Conservation (phyloP, 2,329 filamentous ascomycete species). For the Arthrobotrys sinensis region DNA sequence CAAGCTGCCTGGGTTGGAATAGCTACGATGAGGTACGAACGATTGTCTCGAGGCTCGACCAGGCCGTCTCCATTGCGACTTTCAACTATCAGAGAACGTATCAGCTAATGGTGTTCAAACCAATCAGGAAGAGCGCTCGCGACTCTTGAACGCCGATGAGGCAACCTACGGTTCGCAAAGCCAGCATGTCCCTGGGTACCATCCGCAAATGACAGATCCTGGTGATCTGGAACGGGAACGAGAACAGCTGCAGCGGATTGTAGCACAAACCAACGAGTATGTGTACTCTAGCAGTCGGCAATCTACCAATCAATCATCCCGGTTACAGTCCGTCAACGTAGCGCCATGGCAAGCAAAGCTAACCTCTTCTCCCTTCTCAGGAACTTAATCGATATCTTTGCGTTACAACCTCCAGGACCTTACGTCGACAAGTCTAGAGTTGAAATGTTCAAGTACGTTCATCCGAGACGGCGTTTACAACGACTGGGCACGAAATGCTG, state of each 20-base stretch:
- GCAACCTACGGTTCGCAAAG: slow-evolving; percentile 58
- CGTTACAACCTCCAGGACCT: slow-evolving; percentile 43
- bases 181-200: slow-evolving; percentile 59
- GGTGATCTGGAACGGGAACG: slow-evolving; percentile 60
- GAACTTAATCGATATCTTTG: slow-evolving; percentile 61
- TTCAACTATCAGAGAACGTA: slow-evolving; percentile 8
- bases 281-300: slow-evolving; percentile 38
- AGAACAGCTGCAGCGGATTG: slow-evolving; percentile 59
- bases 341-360: slow-evolving; percentile 14
- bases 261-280: slow-evolving; percentile 61
- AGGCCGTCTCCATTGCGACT: slow-evolving; percentile 9
- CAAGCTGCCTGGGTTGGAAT: slow-evolving; percentile 60
- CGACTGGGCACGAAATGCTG: slow-evolving; percentile 2
- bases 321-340: slow-evolving; percentile 13
- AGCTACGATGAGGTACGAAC: slow-evolving; percentile 59
- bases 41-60: slow-evolving; percentile 12
- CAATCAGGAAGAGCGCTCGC: slow-evolving; percentile 59
- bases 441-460: slow-evolving; percentile 59
- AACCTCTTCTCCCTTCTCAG: slow-evolving; percentile 25
- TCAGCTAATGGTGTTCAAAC: slow-evolving; percentile 32
- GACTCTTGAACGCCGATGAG: slow-evolving; percentile 58
- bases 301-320: slow-evolving; percentile 38
- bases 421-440: slow-evolving; percentile 59
- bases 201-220: slow-evolving; percentile 61
- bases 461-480: background rate